These are phyloP conservation scores for Trichophyton simii DNA, from an alignment of 2,329 filamentous ascomycete genomes.

Conservation along the genomic window DNA sequence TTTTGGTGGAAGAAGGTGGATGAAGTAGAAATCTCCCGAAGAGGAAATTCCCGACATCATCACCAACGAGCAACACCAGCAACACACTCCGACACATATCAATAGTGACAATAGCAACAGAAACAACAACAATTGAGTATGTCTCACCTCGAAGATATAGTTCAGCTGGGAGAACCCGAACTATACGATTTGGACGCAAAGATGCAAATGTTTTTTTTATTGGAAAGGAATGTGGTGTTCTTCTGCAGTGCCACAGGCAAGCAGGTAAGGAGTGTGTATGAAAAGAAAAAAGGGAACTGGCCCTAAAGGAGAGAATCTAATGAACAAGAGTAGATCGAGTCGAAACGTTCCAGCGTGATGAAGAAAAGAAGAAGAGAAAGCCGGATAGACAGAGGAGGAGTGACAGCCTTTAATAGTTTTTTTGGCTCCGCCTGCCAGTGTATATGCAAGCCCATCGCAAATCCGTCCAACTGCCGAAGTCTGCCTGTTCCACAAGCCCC, in stretches of 20 bases:
- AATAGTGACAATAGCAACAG: background rate
- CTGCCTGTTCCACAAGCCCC: background rate
- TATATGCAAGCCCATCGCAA: background rate
- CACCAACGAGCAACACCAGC: background rate
- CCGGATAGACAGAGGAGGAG: background rate
- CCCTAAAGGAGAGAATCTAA: conserved; percentile 5
- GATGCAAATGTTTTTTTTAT: background rate
- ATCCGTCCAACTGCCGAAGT: background rate
- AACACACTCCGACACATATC: background rate
- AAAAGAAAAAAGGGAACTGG: conserved; percentile 7
- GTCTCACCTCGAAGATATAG: background rate
- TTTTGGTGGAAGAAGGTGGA: background rate
- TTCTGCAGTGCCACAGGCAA: conserved; percentile 4
- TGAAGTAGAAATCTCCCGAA: background rate
- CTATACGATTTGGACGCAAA: background rate
- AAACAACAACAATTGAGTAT: background rate
- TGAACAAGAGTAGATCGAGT: conserved; percentile 3
- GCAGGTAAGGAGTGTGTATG: conserved; percentile 1
- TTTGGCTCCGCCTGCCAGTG: background rate
- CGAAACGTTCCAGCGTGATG: conserved; percentile 9
- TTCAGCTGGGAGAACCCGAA: background rate
- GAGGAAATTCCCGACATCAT: background rate
- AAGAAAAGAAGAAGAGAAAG: conserved; percentile 2
- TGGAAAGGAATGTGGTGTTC: background rate
- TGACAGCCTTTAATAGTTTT: background rate